Conservation (phyloP, 2,329 filamentous ascomycete species). For the Talaromyces sp. region DNA sequence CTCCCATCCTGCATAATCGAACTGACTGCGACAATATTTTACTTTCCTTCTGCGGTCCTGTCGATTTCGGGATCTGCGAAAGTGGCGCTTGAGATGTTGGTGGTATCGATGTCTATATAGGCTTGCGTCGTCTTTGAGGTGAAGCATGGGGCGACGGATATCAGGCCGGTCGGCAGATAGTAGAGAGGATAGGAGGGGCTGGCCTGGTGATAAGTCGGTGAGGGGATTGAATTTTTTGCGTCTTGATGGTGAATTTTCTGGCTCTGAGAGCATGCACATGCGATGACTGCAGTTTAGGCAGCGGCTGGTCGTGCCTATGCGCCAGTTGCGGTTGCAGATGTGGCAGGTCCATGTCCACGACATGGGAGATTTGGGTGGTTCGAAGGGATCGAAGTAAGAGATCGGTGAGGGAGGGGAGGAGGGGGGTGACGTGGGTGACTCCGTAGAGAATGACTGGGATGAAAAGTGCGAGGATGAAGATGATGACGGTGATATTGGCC, state of each 20-base stretch:
- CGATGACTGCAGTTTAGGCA: constrained; percentile 54
- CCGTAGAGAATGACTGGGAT: not conserved
- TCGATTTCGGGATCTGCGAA: not conserved
- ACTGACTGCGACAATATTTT: constrained; percentile 44
- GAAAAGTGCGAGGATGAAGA: too few species aligned
- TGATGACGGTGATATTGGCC: not conserved
- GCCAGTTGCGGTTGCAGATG: constrained; percentile 47
- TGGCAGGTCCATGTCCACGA: constrained; percentile 56
- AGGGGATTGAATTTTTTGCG: not conserved
- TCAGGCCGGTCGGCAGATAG: not conserved
- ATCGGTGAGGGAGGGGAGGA: not conserved
- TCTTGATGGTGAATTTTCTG: not conserved
- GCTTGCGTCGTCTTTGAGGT: not conserved
- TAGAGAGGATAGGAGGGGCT: not conserved
- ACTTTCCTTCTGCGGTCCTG: not conserved
- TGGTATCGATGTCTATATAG: not conserved
- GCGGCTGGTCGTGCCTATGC: constrained; percentile 49
- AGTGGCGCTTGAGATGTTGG: not conserved
- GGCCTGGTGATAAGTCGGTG: not conserved
- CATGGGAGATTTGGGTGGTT: not conserved
- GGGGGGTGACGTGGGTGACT: not conserved
- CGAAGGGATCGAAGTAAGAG: not conserved
- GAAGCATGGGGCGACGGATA: not conserved
- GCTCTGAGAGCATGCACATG: constrained; percentile 44
- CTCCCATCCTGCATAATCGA: constrained; percentile 54